Conservation (phyloP, 2,329 filamentous ascomycete genomes). For the Colletotrichum liaoningense region DNA sequence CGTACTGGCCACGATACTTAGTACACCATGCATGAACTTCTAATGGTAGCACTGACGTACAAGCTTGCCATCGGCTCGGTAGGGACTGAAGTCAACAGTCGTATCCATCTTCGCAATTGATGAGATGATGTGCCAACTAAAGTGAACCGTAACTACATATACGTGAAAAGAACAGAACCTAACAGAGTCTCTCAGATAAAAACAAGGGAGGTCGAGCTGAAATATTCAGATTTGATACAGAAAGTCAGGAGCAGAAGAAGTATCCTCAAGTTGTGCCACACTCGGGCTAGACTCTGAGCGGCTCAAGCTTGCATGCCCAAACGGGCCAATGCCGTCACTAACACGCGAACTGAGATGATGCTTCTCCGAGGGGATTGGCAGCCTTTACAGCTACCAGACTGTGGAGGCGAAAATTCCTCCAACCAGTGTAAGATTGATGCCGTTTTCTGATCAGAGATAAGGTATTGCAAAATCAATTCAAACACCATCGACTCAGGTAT, state of each 20-base stretch:
- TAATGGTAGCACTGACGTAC: constrained; percentile 45
- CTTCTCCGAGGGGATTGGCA: constrained; percentile 36
- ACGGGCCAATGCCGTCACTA: constrained; percentile 29
- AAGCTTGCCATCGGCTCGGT: constrained; percentile 67
- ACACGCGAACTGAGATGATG: constrained; percentile 25
- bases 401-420: neutral
- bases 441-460: neutral
- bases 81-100: constrained; percentile 65
- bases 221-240: neutral
- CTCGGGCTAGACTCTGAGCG: neutral
- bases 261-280: constrained; percentile 1
- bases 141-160: neutral
- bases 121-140: neutral
- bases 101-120: constrained; percentile 39
- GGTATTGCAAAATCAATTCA: neutral
- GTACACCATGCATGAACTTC: neutral
- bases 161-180: neutral
- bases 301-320: constrained; percentile 8
- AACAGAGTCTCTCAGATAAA: too few species aligned
- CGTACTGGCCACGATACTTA: constrained; percentile 57
- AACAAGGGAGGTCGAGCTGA: neutral
- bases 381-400: neutral
- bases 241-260: neutral
- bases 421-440: neutral
- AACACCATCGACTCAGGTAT: neutral